Base-by-base conservation (phyloP, 257 asterid genomes). In the Rhazya stricta region DNA sequence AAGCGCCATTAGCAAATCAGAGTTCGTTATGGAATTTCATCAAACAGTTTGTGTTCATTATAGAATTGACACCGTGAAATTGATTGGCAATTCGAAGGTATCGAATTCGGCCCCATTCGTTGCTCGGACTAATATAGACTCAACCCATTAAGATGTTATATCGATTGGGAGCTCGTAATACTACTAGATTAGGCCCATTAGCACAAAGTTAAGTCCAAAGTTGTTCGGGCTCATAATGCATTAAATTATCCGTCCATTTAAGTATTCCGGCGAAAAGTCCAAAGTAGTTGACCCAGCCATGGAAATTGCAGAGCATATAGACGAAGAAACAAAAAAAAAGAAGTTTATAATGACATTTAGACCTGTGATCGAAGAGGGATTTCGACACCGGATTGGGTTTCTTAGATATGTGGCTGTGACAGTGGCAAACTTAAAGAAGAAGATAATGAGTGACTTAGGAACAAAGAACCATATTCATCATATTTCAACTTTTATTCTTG, bases 391-490 rank as follows among this genome's bases (percentile, higher is more conserved):
- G n/a, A n/a, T n/a, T n/a, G n/a, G n/a, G n/a, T n/a, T n/a, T n/a
- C 3, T 39, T 39, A 9, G 54, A 3, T 29, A 71, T 34, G 65
- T 57, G 65, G 65, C 0, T 56, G 11, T 54, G 27, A 25, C 36
- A 1, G 23, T 62, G 34, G 43, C 3, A 3, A 62, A 62, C 67
- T 29, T 62, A 62, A 62, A 62, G 68, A 62, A 27, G 43, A 29
- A 30, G 41, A 62, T 62, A 32, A 1, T 0, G 43, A 32, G 15
- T 43, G 58, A 73, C 36, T 25, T 13, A 68, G 34, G 65, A 67
- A 56, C 27, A 67, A 2, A 65, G 95, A 87, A 89, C 84, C 86
- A 71, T 86, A 85, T 89, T 81, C 96, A 82, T 78, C 96, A 82
- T 78, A 78, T 78, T 43, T 75, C 74, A 65, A 67, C 74, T 79